These are phyloP conservation scores for Volvariella volvacea DNA, from an alignment of 1,284 basidiomycete species.

Conservation along the genomic window DNA sequence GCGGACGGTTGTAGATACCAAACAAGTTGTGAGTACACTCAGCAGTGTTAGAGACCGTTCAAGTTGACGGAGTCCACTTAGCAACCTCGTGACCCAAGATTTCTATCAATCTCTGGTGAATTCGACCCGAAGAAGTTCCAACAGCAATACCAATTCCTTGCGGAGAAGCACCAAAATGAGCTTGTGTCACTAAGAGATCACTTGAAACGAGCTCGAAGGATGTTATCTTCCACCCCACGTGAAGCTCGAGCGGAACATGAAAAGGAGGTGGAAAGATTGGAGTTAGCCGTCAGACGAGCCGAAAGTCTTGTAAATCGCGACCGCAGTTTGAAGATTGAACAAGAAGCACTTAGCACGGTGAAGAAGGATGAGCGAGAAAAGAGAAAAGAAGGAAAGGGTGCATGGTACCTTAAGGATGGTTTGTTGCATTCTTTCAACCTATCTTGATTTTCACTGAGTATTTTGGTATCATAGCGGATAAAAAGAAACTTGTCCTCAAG, in stretches of 20 bases:
- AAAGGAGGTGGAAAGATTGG: conserved; percentile 70
- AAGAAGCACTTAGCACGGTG: conserved; percentile 53
- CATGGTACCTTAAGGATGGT: conserved; percentile 89
- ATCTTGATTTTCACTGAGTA: conserved; percentile 1
- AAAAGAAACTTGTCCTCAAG: conserved; percentile 65
- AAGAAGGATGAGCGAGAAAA: conserved; percentile 72
- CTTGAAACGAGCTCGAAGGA: conserved; percentile 63
- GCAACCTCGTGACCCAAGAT: conserved; percentile 87
- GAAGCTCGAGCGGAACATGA: conserved; percentile 59
- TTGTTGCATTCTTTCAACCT: conserved; percentile 18
- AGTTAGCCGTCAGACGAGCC: conserved; percentile 68
- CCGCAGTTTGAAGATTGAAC: conserved; percentile 62
- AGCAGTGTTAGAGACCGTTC: conserved; percentile 1
- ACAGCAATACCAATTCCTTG: conserved; percentile 76
- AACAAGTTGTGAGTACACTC: conserved; percentile 46
- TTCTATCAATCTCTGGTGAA: conserved; percentile 72
- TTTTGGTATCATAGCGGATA: conserved; percentile 49
- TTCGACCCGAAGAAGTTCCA: conserved; percentile 67
- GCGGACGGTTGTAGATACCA: conserved; percentile 70
- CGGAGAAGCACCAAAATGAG: conserved; percentile 64
- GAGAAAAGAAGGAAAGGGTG: conserved; percentile 69
- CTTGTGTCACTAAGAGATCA: conserved; percentile 60
- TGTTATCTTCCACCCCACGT: conserved; percentile 58
- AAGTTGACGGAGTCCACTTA: conserved; percentile 21
- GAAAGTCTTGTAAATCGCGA: conserved; percentile 79